phyloP scores from a whole-genome alignment of 352 stramenopile species.

The Globisporangium cylindrosporum region DNA sequence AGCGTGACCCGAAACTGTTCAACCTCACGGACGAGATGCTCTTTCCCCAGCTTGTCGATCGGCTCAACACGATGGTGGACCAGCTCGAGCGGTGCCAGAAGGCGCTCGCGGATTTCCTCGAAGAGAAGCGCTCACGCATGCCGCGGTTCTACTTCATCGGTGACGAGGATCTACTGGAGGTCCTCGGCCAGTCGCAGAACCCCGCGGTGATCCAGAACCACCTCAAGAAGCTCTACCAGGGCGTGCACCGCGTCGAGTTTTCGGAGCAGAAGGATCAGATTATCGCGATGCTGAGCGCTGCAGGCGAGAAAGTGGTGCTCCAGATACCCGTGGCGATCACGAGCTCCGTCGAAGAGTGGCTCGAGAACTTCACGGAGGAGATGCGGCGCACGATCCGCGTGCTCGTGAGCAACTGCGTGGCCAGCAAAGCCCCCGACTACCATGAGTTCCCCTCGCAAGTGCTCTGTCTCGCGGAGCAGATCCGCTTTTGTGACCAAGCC shows the following conservation, averaged over 20 bases:
- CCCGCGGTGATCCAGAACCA: slow-evolving; percentile 93
- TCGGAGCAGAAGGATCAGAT: slow-evolving; percentile 81
- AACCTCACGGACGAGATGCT: slow-evolving; percentile 90
- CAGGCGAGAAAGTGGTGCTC: slow-evolving; percentile 82
- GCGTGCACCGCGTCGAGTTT: slow-evolving; percentile 91
- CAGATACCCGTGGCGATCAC: slow-evolving; percentile 84
- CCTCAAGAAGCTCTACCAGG: slow-evolving; percentile 96
- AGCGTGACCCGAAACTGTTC: slow-evolving; percentile 90
- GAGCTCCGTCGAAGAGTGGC: slow-evolving; percentile 92
- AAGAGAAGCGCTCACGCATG: slow-evolving; percentile 91
- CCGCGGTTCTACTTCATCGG: slow-evolving; percentile 97
- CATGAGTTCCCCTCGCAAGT: slow-evolving; percentile 90
- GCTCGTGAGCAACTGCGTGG: slow-evolving; percentile 75
- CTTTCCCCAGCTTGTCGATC: slow-evolving; percentile 84
- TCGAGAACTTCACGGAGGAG: slow-evolving; percentile 88
- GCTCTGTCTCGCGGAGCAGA: slow-evolving; percentile 89
- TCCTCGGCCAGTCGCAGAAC: slow-evolving; percentile 92
- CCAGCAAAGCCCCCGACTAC: slow-evolving; percentile 79
- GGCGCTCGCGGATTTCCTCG: slow-evolving; percentile 92
- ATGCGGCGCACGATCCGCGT: slow-evolving; percentile 89
- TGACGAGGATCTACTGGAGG: slow-evolving; percentile 95
- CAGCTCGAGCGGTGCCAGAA: slow-evolving; percentile 95
- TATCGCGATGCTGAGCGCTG: slow-evolving; percentile 83
- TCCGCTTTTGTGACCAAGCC: slow-evolving; percentile 89
- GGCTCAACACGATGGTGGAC: slow-evolving; percentile 85